Evolutionary conservation across 208 protist genomes (phyloP).

Genomic region (Crithidia fasciculata): DNA sequence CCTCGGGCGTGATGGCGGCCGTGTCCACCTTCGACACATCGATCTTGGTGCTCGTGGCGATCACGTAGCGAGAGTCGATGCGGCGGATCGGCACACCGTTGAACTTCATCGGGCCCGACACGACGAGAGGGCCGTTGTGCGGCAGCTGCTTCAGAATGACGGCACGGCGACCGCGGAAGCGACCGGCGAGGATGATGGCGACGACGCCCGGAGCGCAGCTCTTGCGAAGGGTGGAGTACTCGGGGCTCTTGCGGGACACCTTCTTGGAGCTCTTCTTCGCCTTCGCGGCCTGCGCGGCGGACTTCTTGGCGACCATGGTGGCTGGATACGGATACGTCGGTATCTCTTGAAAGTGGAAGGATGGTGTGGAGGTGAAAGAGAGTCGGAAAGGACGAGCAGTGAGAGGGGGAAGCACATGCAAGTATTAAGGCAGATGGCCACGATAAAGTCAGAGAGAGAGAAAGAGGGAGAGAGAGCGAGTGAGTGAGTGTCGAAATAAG

Average conservation of each 20-base stretch:
- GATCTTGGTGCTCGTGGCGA: constrained; percentile 98
- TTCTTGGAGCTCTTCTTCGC: constrained; percentile 49
- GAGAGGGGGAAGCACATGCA: too few relatives aligned
- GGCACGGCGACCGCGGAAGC: constrained; percentile 97
- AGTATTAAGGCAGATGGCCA: too few relatives aligned
- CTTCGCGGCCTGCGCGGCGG: constrained; percentile 23
- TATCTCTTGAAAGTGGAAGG: background rate
- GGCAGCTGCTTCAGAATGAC: constrained; percentile 98
- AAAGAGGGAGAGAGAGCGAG: too few relatives aligned
- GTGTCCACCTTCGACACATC: constrained; percentile 92
- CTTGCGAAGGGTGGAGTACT: constrained; percentile 71
- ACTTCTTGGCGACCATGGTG: constrained; percentile 79
- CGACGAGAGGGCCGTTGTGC: constrained; percentile 94
- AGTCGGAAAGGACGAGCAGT: background rate
- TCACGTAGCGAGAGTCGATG: constrained; percentile 97
- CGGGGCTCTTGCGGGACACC: constrained; percentile 63
- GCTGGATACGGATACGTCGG: background rate
- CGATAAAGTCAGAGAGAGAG: too few relatives aligned
- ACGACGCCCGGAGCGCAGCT: constrained; percentile 59
- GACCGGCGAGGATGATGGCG: constrained; percentile 94
- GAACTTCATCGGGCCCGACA: constrained; percentile 96
- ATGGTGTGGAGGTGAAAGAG: background rate
- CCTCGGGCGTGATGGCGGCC: constrained; percentile 66
- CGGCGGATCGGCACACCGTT: constrained; percentile 98
- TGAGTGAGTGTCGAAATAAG: too few relatives aligned